These are phyloP conservation scores for Curvularia eragrostidis DNA, from an alignment of 2,329 filamentous ascomycete species.

Conservation along the genomic window DNA sequence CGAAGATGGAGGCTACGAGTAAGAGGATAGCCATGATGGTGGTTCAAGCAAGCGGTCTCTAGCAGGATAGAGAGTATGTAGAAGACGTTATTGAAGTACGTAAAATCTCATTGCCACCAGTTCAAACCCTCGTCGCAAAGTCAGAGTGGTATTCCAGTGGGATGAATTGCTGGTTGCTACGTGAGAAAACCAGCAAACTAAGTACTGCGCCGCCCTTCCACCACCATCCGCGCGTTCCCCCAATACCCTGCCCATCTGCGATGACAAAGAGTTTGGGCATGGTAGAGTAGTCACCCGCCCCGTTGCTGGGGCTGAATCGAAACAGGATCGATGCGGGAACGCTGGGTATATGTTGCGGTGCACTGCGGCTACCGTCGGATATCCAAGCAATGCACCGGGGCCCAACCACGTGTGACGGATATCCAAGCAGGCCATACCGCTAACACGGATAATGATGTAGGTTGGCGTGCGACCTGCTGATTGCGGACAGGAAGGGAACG, in stretches of 20 bases:
- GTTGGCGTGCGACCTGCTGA: conserved; percentile 5
- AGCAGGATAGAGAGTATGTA: background rate
- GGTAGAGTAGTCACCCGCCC: conserved; percentile 21
- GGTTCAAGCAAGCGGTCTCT: background rate
- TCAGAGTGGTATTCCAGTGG: background rate
- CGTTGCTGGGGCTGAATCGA: conserved; percentile 6
- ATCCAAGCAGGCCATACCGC: conserved; percentile 21
- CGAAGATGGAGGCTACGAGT: conserved; percentile 35
- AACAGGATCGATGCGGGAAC: conserved; percentile 10
- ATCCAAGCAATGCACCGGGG: conserved; percentile 8
- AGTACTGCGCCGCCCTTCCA: conserved; percentile 27
- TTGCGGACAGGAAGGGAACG: conserved; percentile 18
- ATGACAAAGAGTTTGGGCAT: conserved; percentile 11
- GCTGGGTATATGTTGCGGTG: conserved; percentile 33
- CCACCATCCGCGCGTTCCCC: conserved; percentile 38
- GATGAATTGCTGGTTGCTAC: background rate
- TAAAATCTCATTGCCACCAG: conserved; percentile 7
- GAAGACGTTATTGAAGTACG: background rate
- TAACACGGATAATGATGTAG: conserved; percentile 28
- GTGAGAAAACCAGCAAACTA: conserved; percentile 17
- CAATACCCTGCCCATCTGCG: conserved; percentile 28
- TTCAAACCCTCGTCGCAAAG: background rate
- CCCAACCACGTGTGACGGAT: conserved; percentile 27
- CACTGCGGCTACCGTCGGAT: conserved; percentile 35
- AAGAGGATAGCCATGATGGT: conserved; percentile 17